Conservation (phyloP, 2,329 filamentous ascomycete species). For the Blumeriella jaapii region DNA sequence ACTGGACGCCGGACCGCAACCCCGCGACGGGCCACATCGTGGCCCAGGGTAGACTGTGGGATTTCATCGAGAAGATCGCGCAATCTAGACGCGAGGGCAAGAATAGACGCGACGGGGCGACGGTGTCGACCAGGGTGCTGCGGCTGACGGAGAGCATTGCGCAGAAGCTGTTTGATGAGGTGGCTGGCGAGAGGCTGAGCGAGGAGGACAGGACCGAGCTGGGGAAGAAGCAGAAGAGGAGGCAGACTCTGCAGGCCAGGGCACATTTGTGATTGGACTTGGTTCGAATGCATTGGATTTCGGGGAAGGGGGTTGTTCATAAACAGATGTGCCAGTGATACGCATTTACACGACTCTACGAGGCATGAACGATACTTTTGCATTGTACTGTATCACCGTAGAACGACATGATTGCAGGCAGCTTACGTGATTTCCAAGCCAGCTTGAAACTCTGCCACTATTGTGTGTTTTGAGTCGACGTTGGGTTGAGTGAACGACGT, state of each 20-base stretch:
- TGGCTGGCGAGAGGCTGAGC: conserved; percentile 30
- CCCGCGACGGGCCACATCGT: conserved; percentile 46
- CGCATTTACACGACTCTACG: conserved; percentile 8
- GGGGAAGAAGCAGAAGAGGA: conserved; percentile 36
- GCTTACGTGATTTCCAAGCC: no score
- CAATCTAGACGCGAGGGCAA: conserved; percentile 80
- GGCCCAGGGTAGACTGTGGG: conserved; percentile 72
- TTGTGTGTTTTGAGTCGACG: no score
- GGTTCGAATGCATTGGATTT: no score
- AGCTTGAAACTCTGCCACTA: no score
- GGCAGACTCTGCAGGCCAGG: conserved; percentile 36
- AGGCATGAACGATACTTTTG: conserved; percentile 1
- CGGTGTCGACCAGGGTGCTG: conserved; percentile 73
- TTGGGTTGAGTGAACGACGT: no score
- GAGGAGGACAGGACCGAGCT: conserved; percentile 38
- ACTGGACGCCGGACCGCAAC: conserved; percentile 65
- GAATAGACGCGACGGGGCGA: conserved; percentile 86
- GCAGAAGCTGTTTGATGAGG: conserved; percentile 50
- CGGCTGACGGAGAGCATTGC: conserved; percentile 66
- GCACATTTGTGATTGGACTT: conserved; percentile 36
- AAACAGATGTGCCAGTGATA: conserved; percentile 11
- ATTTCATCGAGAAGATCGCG: conserved; percentile 83
- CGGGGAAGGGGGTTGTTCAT: not conserved
- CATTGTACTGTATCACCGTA: no score
- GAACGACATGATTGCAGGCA: no score